phyloP scores from a whole-genome alignment of 108 stramenopile genomes.

The Cyclotella distinguenda region DNA sequence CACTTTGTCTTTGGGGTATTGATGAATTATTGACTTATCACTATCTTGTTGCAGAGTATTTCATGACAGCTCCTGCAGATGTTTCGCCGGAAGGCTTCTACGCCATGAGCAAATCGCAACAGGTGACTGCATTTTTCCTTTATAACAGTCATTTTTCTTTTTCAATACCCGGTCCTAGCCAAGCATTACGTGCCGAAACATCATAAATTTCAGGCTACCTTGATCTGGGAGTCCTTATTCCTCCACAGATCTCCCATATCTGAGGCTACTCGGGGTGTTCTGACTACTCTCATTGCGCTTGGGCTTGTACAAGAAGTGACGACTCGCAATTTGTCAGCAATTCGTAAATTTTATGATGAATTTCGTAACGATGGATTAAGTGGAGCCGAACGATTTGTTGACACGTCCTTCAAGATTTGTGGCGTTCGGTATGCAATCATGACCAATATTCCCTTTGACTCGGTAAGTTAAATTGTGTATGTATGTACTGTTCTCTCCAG shows the following conservation, averaged over 20 bases:
- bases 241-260: slow-evolving; percentile 77
- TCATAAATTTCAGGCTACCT: slow-evolving; percentile 43
- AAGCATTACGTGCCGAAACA: neutral
- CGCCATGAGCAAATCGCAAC: slow-evolving; percentile 52
- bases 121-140: slow-evolving; percentile 22
- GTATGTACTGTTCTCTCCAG: neutral
- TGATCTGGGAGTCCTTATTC: slow-evolving; percentile 87
- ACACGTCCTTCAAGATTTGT: slow-evolving; percentile 55
- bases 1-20: slow-evolving; percentile 84
- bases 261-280: slow-evolving; percentile 85
- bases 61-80: slow-evolving; percentile 74
- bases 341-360: slow-evolving; percentile 57
- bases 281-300: slow-evolving; percentile 67
- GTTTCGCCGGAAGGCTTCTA: slow-evolving; percentile 68
- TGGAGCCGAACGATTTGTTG: slow-evolving; percentile 56
- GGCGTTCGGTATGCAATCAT: slow-evolving; percentile 84
- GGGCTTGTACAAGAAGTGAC: slow-evolving; percentile 53
- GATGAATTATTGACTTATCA: slow-evolving; percentile 93
- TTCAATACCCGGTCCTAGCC: neutral
- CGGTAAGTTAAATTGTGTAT: neutral
- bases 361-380: slow-evolving; percentile 50
- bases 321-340: slow-evolving; percentile 64
- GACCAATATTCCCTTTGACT: slow-evolving; percentile 94
- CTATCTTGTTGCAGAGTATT: slow-evolving; percentile 89
- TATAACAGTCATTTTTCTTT: slow-evolving; percentile 13